Evolutionary conservation across 208 protist genomes (phyloP).

Genomic region (Trypanosoma scelopori): DNA sequence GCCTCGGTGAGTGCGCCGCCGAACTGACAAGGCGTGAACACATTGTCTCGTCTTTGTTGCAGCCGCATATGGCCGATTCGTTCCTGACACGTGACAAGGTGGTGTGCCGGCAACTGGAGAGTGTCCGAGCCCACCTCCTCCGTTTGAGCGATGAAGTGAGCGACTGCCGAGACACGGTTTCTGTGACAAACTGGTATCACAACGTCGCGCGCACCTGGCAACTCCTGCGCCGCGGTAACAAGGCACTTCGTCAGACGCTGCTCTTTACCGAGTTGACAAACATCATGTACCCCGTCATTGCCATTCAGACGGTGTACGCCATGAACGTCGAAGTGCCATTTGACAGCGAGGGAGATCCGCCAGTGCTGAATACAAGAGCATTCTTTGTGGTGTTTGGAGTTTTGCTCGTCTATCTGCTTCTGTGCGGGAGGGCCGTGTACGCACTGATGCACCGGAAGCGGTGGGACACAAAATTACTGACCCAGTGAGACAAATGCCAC

Average conservation of each 20-base stretch:
- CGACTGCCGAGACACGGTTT: conserved; percentile 81
- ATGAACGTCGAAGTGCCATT: conserved; percentile 84
- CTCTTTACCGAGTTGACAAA: conserved; percentile 74
- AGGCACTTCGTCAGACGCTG: conserved; percentile 69
- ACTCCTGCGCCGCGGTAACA: conserved; percentile 62
- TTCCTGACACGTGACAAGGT: conserved; percentile 56
- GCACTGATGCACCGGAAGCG: conserved; percentile 38
- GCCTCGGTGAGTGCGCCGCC: conserved; percentile 81
- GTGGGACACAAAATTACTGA: conserved; percentile 65
- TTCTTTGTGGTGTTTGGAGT: conserved; percentile 67
- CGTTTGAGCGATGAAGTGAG: conserved; percentile 70
- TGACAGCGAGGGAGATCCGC: conserved; percentile 49
- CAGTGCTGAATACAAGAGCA: conserved; percentile 36
- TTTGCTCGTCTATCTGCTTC: conserved; percentile 42
- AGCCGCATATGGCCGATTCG: conserved; percentile 53
- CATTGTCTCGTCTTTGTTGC: conserved; percentile 62
- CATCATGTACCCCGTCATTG: conserved; percentile 81
- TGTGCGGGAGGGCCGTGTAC: conserved; percentile 40
- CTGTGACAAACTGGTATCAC: conserved; percentile 85
- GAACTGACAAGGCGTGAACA: conserved; percentile 72
- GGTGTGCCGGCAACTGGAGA: conserved; percentile 58
- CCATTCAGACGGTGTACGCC: conserved; percentile 76
- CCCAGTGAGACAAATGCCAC: conserved; percentile 22
- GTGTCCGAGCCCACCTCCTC: conserved; percentile 60
- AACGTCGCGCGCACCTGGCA: conserved; percentile 78